Evolutionary conservation across 1,284 basidiomycete species (phyloP).

Genomic region (Cerrena zonata): DNA sequence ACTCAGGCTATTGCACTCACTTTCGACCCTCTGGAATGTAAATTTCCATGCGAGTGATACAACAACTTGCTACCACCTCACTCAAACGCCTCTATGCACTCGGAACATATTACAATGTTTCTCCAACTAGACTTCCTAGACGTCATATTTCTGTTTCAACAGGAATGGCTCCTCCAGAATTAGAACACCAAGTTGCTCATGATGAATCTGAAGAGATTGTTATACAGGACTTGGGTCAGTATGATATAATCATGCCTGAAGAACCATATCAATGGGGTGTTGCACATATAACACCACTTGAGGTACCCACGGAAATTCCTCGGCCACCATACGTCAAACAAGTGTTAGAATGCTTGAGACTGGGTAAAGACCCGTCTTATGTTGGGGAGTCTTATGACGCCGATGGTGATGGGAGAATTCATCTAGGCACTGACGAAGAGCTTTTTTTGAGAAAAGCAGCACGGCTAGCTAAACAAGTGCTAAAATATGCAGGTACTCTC

Average conservation of each 20-base stretch:
- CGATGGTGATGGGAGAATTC: conserved; percentile 38
- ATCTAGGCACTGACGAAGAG: conserved; percentile 56
- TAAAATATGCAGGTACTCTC: conserved; percentile 52
- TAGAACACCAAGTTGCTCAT: not conserved
- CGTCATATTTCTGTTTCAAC: not conserved
- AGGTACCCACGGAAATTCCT: conserved; percentile 54
- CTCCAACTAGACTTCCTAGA: not conserved
- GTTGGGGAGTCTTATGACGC: not conserved
- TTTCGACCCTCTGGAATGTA: not conserved
- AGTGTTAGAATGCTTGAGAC: not conserved
- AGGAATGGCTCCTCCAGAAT: not conserved
- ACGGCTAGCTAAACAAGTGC: conserved; percentile 53
- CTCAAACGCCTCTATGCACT: not conserved
- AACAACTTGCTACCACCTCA: no score
- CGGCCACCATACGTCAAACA: conserved; percentile 58
- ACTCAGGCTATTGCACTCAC: not conserved
- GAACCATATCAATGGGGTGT: conserved; percentile 65
- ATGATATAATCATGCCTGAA: conserved; percentile 59
- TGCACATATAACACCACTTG: conserved; percentile 50
- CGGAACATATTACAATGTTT: not conserved
- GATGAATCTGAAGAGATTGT: conserved; percentile 7
- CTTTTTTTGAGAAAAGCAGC: conserved; percentile 52
- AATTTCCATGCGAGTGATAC: not conserved
- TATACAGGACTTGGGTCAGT: conserved; percentile 37
- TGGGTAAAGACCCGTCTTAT: not conserved